These are phyloP conservation scores for Aspergillus coremiiformis DNA, from an alignment of 495 filamentous ascomycete species.

Conservation along the genomic window DNA sequence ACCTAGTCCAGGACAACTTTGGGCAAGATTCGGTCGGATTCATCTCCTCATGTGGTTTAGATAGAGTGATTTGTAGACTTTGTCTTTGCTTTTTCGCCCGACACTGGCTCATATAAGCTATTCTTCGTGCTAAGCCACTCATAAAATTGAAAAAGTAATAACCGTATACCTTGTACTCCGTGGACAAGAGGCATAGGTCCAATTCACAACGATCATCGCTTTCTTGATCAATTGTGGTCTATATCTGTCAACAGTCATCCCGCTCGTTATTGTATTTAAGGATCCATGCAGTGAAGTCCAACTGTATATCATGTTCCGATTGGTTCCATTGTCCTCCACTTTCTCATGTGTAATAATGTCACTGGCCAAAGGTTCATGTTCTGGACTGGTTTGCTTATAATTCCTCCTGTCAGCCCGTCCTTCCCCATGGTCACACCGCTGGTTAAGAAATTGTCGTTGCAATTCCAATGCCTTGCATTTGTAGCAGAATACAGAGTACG, in stretches of 20 bases:
- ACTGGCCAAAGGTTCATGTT: neutral
- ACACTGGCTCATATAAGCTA: neutral
- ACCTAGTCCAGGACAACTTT: neutral
- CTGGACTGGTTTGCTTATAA: neutral
- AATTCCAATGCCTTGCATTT: neutral
- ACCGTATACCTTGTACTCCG: neutral
- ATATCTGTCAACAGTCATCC: neutral
- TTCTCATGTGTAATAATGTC: neutral
- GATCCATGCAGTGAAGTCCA: neutral
- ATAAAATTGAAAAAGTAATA: neutral
- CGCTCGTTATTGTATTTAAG: neutral
- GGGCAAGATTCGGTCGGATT: neutral
- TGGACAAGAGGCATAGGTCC: neutral
- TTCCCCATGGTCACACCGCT: conserved; percentile 1
- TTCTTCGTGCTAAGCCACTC: neutral
- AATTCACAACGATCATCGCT: neutral
- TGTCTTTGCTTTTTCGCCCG: neutral
- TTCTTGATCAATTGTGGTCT: neutral
- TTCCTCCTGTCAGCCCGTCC: neutral
- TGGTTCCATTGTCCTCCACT: neutral
- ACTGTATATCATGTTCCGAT: neutral
- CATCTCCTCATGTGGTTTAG: neutral
- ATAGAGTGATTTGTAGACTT: neutral
- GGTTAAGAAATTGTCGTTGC: neutral
- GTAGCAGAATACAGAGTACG: neutral